Evolutionary conservation across 371 early-diverging fungal species (phyloP), one percentile per base, ranked within the genome.

Genomic region (Lichtheimia hyalospora): DNA sequence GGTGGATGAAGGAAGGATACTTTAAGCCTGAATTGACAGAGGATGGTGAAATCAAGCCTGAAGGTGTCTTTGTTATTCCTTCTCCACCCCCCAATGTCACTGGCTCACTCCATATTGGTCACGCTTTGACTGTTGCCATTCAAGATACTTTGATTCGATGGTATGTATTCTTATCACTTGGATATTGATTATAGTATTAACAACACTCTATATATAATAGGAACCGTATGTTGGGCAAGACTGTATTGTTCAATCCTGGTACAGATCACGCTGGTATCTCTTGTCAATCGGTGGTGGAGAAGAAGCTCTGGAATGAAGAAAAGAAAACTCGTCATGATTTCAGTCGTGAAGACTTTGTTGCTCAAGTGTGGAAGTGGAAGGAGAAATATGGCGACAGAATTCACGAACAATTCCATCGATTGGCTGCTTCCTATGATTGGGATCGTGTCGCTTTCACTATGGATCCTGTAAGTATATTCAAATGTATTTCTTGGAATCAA

Each of bases 41-140:
- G 13, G 87, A 92, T 61, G 94, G 92, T 52, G 82, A 92, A 68
- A 70, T 84, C 57, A 83, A 79, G 60, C 82, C 89, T 23, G 93
- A 90, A 63, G 96, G 96, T 55, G 71, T 82, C 18, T 99, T 94
- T 77, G 92, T 95, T 27, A 89, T 99, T 63, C 88, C 95, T 21
- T 90, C 96, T 6, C 99, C 99, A 4, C 99, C 99, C 65, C 99
- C 99, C 24, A 99, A 99, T 75, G 94, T 99, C 39, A 99, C 99
- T 40, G 99, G 99, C 58, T 87, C 88, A 44, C 90, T 99, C 51
- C 99, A 99, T 71, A 90, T 98, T 66, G 99, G 99, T 41, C 99
- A 99, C 73, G 98, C 96, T 3, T 84, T 99, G 74, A 98, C 97
- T 67, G 89, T 92, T 52, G 77, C 99, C 23, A 97, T 99, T 64